Conservation (phyloP, 306 rosid genomes). For the Lagenaria siceraria region DNA sequence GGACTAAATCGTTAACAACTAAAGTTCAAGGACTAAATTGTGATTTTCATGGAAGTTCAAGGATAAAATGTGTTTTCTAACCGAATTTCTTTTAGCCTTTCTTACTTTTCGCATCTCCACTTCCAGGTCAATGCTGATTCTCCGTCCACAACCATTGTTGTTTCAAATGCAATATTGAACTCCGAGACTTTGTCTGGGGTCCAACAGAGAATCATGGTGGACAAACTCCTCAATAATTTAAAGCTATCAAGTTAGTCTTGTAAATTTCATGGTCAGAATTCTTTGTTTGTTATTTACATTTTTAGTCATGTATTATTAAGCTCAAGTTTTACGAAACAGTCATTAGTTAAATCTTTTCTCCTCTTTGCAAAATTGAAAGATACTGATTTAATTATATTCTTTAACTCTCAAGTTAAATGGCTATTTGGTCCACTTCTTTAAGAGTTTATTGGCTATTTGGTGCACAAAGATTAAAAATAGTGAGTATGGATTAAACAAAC, state of each 20-base stretch:
- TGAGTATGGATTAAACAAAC: neutral
- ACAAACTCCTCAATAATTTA: constrained; percentile 52
- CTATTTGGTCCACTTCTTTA: neutral
- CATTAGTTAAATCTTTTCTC: neutral
- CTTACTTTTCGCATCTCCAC: neutral
- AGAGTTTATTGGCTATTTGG: neutral
- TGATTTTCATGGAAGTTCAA: too few species aligned
- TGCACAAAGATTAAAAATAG: neutral
- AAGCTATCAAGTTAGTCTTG: constrained; percentile 27
- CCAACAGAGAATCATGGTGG: constrained; percentile 88
- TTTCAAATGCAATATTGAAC: constrained; percentile 57
- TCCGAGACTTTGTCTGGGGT: constrained; percentile 61
- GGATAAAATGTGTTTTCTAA: too few species aligned
- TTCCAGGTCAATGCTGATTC: constrained; percentile 63
- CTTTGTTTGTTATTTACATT: neutral
- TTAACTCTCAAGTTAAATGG: neutral
- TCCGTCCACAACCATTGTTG: constrained; percentile 44
- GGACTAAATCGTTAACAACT: too few species aligned
- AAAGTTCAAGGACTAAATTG: too few species aligned
- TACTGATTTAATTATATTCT: neutral
- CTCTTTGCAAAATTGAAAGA: neutral
- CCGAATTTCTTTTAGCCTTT: neutral
- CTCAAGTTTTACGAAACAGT: neutral
- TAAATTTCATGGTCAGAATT: neutral
- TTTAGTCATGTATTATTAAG: neutral